Conservation (phyloP, 1,284 basidiomycete species). For the Cryptococcus sp. region DNA sequence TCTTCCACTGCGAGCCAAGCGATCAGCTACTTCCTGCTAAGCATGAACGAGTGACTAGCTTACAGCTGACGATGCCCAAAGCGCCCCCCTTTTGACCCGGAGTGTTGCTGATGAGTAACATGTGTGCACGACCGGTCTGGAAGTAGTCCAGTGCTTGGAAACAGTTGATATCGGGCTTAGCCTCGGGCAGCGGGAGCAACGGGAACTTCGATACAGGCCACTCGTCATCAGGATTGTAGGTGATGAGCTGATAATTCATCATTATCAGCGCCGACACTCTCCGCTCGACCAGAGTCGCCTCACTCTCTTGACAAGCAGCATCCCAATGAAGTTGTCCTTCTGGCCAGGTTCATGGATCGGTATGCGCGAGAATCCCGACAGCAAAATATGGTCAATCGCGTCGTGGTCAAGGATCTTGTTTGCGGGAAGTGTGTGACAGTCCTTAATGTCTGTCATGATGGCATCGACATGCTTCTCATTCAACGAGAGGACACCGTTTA, state of each 20-base stretch:
- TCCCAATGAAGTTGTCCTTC: conserved; percentile 76
- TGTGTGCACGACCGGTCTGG: conserved; percentile 93
- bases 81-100: conserved; percentile 80
- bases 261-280: conserved; percentile 1
- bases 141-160: conserved; percentile 61
- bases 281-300: conserved; percentile 12
- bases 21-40: background rate
- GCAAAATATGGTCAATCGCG: conserved; percentile 70
- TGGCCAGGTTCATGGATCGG: conserved; percentile 81
- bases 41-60: conserved; percentile 9
- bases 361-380: conserved; percentile 90
- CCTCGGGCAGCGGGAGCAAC: conserved; percentile 87
- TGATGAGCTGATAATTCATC: conserved; percentile 65
- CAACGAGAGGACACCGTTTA: conserved; percentile 83
- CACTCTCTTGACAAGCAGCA: conserved; percentile 84
- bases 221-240: conserved; percentile 82
- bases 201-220: conserved; percentile 73
- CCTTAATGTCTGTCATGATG: conserved; percentile 83
- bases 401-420: conserved; percentile 80
- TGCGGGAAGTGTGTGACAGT: conserved; percentile 56
- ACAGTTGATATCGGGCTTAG: conserved; percentile 82
- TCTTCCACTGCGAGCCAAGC: conserved; percentile 47
- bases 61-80: conserved; percentile 69
- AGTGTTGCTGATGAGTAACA: conserved; percentile 80
- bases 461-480: conserved; percentile 78